Evolutionary conservation across 2,329 filamentous ascomycete species (phyloP), one percentile per base, ranked within the genome.

Genomic region (Trichoderma sp.): DNA sequence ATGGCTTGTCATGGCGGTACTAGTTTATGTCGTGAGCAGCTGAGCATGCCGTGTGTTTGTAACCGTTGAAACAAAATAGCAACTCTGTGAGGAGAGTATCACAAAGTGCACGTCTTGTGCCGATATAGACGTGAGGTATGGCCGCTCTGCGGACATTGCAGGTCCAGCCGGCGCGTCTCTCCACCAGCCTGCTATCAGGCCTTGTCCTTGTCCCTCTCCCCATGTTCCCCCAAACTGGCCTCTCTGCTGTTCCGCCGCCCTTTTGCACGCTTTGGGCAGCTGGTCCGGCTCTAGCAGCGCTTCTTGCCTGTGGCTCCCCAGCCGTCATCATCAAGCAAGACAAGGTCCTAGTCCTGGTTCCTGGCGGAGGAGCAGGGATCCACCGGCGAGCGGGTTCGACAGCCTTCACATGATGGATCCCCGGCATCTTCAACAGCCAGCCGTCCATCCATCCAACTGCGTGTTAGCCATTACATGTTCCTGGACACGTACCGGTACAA

Each of bases 181-280:
- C 58, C 58, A 52, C 58, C 44, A 28, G 28, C 15, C 19, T 50
- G n/a, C 26, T 43, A 7, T 34, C 57, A 50, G 24, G 39, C 24
- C 24, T 19, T 47, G 55, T 48, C 56, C 52, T n/a, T 48, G 28
- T 61, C 5, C 10, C 3, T 5, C 51, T 52, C 59, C 59, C 59
- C 59, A 54, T 62, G 34, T 62, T 62, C 48, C 41, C 30, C 59
- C 59, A 62, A 62, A 34, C 26, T 26, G 26, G 19, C 19, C 21
- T 26, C 45, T 52, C 7, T 41, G 28, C 43, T 51, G 30, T 51
- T 45, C 43, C 63, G 57, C 34, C 61, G 56, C 51, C 30, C 34
- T 39, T 48, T 65, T 61, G 26, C 57, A 52, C 63, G 57, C 44
- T 54, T 65, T 65, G 55, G 63, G 63, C 61, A 65, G 63, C 63